Conservation (phyloP, 2,329 filamentous ascomycete genomes). For the Septoria petroselini region DNA sequence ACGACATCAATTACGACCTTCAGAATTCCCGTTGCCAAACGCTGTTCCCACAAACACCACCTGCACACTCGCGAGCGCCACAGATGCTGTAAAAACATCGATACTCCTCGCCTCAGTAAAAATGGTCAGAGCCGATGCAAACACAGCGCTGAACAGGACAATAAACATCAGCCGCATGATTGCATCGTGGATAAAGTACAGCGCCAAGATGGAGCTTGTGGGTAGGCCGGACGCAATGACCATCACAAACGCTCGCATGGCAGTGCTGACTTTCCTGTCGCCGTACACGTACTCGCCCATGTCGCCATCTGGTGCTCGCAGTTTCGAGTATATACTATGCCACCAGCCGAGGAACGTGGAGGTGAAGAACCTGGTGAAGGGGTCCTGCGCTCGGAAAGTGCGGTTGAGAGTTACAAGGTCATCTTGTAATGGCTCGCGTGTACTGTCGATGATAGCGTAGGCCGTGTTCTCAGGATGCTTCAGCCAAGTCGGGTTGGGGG, state of each 20-base stretch:
- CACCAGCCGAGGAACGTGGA: constrained; percentile 16
- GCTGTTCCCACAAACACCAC: constrained; percentile 32
- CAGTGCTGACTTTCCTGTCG: constrained; percentile 19
- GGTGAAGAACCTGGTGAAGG: constrained; percentile 24
- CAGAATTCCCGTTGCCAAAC: constrained; percentile 16
- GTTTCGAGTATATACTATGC: constrained; percentile 14
- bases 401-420: constrained; percentile 25
- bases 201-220: constrained; percentile 27
- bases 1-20: not conserved
- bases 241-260: constrained; percentile 22
- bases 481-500: constrained; percentile 18
- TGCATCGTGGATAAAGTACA: constrained; percentile 27
- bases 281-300: constrained; percentile 21
- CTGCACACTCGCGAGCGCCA: constrained; percentile 29
- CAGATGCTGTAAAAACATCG: constrained; percentile 30
- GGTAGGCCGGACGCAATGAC: constrained; percentile 27
- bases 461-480: constrained; percentile 28
- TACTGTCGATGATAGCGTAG: constrained; percentile 23
- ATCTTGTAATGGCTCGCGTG: constrained; percentile 16
- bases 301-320: constrained; percentile 15
- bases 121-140: constrained; percentile 24
- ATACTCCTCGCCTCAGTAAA: constrained; percentile 29
- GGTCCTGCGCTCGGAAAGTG: constrained; percentile 20
- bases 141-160: constrained; percentile 26
- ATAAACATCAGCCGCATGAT: constrained; percentile 27